Percentiles rank a stretch among this genome's conserved stretches.
Evolutionary conservation across 768 basidiomycete species (phyloP).

Genomic region (Tricholoma furcatifolium): DNA sequence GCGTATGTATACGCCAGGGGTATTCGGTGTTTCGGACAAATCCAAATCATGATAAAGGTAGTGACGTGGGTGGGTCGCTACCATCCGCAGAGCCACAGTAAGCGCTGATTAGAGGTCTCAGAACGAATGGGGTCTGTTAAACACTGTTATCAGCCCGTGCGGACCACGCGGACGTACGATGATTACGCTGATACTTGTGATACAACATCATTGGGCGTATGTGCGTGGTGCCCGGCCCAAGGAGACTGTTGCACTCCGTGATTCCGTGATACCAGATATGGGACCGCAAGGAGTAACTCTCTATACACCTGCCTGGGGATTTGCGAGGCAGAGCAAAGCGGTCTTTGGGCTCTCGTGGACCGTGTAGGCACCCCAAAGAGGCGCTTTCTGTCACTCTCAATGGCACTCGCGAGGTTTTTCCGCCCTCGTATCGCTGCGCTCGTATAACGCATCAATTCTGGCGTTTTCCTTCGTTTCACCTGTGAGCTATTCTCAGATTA

Average conservation of each 20-base stretch:
- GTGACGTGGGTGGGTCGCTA: not conserved
- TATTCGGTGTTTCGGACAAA: slow-evolving; percentile 8
- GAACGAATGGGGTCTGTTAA: slow-evolving; percentile 8
- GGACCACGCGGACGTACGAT: not conserved
- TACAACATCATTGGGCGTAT: slow-evolving; percentile 12
- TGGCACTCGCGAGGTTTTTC: slow-evolving; percentile 11
- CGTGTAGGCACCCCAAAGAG: not conserved
- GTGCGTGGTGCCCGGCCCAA: slow-evolving; percentile 11
- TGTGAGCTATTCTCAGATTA: not conserved
- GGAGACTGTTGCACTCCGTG: slow-evolving; percentile 13
- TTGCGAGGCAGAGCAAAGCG: not conserved
- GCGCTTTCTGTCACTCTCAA: not conserved
- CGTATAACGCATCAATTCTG: not conserved
- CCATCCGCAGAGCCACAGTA: slow-evolving; percentile 2
- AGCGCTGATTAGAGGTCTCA: slow-evolving; percentile 7
- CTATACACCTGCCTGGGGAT: not conserved
- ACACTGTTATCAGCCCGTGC: not conserved
- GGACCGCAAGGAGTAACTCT: slow-evolving; percentile 11
- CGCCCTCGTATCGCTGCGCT: not conserved
- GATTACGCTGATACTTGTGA: slow-evolving; percentile 13
- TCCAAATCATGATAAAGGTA: not conserved
- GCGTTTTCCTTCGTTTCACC: not conserved
- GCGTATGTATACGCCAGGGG: not conserved
- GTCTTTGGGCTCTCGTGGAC: slow-evolving; percentile 9
- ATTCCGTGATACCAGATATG: slow-evolving; percentile 2